These are phyloP conservation scores for Zymoseptoria brevis DNA, from an alignment of 2,329 filamentous ascomycete species.

Conservation along the genomic window DNA sequence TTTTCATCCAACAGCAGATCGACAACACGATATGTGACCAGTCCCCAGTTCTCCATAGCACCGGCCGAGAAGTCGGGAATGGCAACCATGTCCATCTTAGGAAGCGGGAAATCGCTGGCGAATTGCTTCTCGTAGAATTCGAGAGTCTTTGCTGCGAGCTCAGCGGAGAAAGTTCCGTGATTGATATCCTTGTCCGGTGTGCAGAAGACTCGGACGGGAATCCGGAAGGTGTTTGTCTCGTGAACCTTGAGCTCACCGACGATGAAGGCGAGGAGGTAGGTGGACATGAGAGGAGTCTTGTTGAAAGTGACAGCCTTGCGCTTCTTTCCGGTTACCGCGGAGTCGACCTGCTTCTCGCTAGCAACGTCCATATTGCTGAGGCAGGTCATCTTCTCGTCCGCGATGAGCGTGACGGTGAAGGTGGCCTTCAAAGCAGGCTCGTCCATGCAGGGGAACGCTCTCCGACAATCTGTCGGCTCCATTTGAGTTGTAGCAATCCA, in stretches of 20 bases:
- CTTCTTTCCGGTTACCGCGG: conserved; percentile 52
- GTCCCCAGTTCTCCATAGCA: conserved; percentile 98
- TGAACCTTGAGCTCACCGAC: conserved; percentile 90
- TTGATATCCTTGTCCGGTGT: conserved; percentile 85
- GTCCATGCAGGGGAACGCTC: conserved; percentile 94
- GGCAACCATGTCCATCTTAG: conserved; percentile 94
- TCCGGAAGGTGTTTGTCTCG: conserved; percentile 82
- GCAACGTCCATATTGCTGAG: conserved; percentile 95
- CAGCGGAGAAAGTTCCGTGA: conserved; percentile 81
- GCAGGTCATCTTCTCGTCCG: conserved; percentile 84
- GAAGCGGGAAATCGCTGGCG: conserved; percentile 74
- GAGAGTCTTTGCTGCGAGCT: conserved; percentile 80
- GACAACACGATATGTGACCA: conserved; percentile 90
- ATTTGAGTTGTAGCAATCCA: conserved; percentile 90
- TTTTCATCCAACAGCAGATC: conserved; percentile 88
- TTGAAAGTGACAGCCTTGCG: conserved; percentile 89
- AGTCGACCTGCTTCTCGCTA: conserved; percentile 64
- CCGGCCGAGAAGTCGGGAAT: conserved; percentile 93
- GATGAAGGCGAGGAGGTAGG: conserved; percentile 89
- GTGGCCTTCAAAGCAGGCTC: conserved; percentile 89
- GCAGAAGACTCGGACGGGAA: conserved; percentile 89
- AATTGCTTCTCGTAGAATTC: conserved; percentile 96
- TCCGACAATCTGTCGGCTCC: conserved; percentile 88
- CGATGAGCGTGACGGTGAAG: conserved; percentile 84
- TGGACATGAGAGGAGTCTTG: conserved; percentile 89